These are phyloP conservation scores for Eutrema japonicum DNA, from an alignment of 345 rosid genomes.

Conservation along the genomic window DNA sequence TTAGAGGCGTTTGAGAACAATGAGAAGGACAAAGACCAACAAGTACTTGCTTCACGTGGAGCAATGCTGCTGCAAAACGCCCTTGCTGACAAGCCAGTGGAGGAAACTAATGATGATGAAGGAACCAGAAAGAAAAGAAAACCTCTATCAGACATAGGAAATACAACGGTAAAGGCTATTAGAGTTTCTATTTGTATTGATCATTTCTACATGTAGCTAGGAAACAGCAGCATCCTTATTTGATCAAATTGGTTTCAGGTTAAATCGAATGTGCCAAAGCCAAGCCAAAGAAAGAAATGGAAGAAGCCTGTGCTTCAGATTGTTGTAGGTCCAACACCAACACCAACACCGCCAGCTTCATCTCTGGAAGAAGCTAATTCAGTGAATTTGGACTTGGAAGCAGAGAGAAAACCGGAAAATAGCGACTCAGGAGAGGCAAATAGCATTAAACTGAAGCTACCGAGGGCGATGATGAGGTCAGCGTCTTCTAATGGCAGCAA, in stretches of 20 bases:
- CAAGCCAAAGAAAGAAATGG: slow-evolving; percentile 82
- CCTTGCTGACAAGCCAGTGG: slow-evolving; percentile 52
- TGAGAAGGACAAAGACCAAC: slow-evolving; percentile 30
- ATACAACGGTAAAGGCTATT: slow-evolving; percentile 48
- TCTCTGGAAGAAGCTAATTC: slow-evolving; percentile 44
- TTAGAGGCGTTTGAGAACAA: slow-evolving; percentile 22
- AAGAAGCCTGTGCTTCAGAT: slow-evolving; percentile 69
- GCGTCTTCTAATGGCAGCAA: slow-evolving; percentile 61
- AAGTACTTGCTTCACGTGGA: slow-evolving; percentile 69
- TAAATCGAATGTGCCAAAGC: slow-evolving; percentile 68
- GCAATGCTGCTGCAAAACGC: slow-evolving; percentile 85
- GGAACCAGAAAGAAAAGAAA: slow-evolving; percentile 57
- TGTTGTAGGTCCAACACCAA: slow-evolving; percentile 53
- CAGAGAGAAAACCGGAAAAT: slow-evolving; percentile 45
- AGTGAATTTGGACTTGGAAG: slow-evolving; percentile 25
- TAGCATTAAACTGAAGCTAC: slow-evolving; percentile 62
- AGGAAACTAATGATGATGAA: slow-evolving; percentile 49
- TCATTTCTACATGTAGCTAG: background rate
- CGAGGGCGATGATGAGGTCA: slow-evolving; percentile 81
- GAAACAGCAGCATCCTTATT: slow-evolving; percentile 7
- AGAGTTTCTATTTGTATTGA: background rate
- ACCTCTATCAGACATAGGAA: slow-evolving; percentile 86
- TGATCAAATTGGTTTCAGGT: slow-evolving; percentile 53
- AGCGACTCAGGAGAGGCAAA: slow-evolving; percentile 42
- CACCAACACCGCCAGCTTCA: slow-evolving; percentile 37